These are phyloP conservation scores for Eucalyptus tenuipes DNA, from an alignment of 345 rosid species.

Conservation along the genomic window DNA sequence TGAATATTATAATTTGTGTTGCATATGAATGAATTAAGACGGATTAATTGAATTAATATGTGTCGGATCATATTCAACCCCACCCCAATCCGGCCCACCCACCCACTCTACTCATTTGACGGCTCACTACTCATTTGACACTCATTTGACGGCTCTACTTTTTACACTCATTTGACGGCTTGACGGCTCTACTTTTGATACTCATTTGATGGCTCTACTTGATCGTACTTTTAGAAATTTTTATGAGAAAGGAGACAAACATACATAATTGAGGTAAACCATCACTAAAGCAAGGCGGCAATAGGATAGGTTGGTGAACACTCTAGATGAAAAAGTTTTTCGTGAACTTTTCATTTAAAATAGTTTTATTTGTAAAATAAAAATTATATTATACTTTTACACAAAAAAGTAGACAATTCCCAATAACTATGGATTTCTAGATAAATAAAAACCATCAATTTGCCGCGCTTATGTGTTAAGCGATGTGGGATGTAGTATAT, in stretches of 20 bases:
- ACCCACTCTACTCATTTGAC: no score
- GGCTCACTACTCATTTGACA: no score
- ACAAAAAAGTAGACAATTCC: not conserved
- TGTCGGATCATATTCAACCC: not conserved
- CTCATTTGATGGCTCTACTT: rapidly evolving
- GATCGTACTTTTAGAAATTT: not conserved
- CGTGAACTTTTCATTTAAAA: not conserved
- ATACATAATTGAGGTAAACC: not conserved
- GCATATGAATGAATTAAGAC: rapidly evolving
- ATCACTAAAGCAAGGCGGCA: not conserved
- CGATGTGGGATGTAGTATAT: not conserved
- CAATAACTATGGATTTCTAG: not conserved
- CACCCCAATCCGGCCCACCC: rapidly evolving
- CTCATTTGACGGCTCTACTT: no score
- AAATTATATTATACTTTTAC: not conserved
- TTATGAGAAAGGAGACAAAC: not conserved
- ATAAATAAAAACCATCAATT: not conserved
- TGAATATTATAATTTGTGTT: not conserved
- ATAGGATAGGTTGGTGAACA: not conserved
- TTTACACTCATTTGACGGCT: no score
- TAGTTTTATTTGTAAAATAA: not conserved
- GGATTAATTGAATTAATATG: not conserved
- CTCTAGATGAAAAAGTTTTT: not conserved
- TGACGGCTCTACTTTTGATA: no score
- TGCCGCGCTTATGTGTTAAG: not conserved